A percentile compares a stretch with the other conserved stretches of the same genome.
Conservation (phyloP, 768 basidiomycete genomes). For the Hortiboletus campestris region DNA sequence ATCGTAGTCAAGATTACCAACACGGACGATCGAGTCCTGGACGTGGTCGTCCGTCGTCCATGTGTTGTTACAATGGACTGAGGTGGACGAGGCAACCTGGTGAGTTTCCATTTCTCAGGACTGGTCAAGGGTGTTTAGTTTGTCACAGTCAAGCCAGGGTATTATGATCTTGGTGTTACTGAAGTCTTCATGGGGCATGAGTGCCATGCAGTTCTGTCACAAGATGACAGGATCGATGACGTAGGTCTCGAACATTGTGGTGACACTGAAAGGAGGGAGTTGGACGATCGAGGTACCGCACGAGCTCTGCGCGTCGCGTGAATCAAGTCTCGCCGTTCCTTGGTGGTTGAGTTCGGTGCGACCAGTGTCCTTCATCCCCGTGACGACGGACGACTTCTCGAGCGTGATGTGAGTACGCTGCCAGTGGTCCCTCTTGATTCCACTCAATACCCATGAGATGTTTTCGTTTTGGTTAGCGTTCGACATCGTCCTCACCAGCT, state of each 20-base stretch:
- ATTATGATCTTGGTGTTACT: no score
- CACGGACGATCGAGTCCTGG: no score
- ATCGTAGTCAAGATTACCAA: no score
- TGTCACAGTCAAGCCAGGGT: no score
- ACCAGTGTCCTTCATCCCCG: slow-evolving; percentile 52
- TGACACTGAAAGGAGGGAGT: slow-evolving; percentile 54
- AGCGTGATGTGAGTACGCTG: slow-evolving; percentile 47
- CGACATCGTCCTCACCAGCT: slow-evolving; percentile 62
- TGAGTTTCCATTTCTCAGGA: no score
- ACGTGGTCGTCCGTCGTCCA: no score
- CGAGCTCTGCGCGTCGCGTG: slow-evolving; percentile 40
- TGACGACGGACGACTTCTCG: slow-evolving; percentile 46
- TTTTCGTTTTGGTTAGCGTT: slow-evolving; percentile 41
- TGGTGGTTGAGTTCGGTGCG: slow-evolving; percentile 60
- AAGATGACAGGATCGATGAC: slow-evolving; percentile 1
- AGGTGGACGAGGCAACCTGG: no score
- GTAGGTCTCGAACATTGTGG: slow-evolving; percentile 42
- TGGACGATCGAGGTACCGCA: slow-evolving; percentile 72
- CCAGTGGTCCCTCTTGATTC: no score
- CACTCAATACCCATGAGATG: neutral
- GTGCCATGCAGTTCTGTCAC: no score
- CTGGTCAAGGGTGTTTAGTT: no score
- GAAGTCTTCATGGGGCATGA: no score
- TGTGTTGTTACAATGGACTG: no score
- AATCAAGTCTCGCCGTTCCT: slow-evolving; percentile 29